A percentile compares a stretch with the other conserved stretches of the same genome.
Evolutionary conservation across 345 rosid genomes (phyloP).

Genomic region (Eucalyptus rudis): DNA sequence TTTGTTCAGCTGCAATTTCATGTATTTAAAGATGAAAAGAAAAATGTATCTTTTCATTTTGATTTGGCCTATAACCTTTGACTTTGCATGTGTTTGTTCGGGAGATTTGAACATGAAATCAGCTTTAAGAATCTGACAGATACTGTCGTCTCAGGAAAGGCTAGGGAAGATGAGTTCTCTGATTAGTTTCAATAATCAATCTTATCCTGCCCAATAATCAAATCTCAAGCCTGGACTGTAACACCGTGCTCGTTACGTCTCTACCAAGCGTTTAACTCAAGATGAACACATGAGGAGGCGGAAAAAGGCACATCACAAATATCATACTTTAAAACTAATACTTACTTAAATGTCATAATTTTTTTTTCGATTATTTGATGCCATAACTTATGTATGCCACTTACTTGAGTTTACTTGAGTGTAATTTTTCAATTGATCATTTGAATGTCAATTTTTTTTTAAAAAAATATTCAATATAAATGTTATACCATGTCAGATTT

Average conservation of each 20-base stretch:
- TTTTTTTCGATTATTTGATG: too few relatives aligned
- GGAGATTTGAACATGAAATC: background rate
- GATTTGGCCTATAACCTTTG: background rate
- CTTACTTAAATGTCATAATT: too few relatives aligned
- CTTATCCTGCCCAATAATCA: background rate
- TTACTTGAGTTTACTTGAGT: fast-evolving
- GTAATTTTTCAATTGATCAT: too few relatives aligned
- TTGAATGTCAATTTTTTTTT: too few relatives aligned
- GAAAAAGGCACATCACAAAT: background rate
- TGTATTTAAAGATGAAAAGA: background rate
- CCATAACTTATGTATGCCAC: background rate
- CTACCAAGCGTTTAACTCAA: background rate
- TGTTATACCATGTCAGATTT: fast-evolving
- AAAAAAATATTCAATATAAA: too few relatives aligned
- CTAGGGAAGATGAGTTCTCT: background rate
- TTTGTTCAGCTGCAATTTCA: background rate
- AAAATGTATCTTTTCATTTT: background rate
- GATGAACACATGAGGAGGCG: too few relatives aligned
- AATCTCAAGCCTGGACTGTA: background rate
- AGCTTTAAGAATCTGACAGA: background rate
- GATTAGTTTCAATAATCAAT: background rate
- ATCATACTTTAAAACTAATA: background rate
- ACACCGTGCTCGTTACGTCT: background rate
- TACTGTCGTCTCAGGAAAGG: background rate
- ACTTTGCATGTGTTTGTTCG: background rate